Conservation (phyloP, 2,329 filamentous ascomycete species). For the Colletotrichum lini region DNA sequence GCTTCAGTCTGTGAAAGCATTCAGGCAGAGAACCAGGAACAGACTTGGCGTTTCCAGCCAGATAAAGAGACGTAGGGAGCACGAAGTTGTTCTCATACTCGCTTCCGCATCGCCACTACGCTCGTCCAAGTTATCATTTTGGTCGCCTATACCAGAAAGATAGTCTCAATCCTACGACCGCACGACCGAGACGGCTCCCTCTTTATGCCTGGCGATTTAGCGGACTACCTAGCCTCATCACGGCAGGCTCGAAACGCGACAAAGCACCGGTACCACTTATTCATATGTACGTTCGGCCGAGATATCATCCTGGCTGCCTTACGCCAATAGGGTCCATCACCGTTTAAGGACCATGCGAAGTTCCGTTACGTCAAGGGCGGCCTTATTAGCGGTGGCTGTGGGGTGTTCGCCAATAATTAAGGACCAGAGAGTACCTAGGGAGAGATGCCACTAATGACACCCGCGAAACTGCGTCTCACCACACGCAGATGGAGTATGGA, state of each 20-base stretch:
- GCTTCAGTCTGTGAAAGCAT: background rate
- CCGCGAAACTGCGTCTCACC: background rate
- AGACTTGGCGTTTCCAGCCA: too few relatives aligned
- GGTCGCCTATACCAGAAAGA: background rate
- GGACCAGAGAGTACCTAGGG: background rate
- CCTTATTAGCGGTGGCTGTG: background rate
- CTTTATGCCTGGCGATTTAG: background rate
- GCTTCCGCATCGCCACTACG: too few relatives aligned
- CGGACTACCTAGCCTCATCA: background rate
- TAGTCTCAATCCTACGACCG: background rate
- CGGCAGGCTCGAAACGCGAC: background rate
- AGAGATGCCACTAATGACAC: background rate
- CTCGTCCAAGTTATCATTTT: too few relatives aligned
- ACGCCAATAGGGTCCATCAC: background rate
- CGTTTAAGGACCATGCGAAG: background rate
- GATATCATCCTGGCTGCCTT: background rate
- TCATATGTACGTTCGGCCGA: background rate
- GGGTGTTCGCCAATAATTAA: too few relatives aligned
- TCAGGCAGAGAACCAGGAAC: too few relatives aligned
- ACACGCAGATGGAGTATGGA: background rate
- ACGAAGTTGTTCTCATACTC: too few relatives aligned
- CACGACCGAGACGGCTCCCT: background rate
- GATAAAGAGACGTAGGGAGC: too few relatives aligned
- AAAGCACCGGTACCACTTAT: slow-evolving; percentile 5
- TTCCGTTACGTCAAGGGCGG: background rate